Conservation (phyloP, 441 rosid genomes). For the Pelargonium citronellum region DNA sequence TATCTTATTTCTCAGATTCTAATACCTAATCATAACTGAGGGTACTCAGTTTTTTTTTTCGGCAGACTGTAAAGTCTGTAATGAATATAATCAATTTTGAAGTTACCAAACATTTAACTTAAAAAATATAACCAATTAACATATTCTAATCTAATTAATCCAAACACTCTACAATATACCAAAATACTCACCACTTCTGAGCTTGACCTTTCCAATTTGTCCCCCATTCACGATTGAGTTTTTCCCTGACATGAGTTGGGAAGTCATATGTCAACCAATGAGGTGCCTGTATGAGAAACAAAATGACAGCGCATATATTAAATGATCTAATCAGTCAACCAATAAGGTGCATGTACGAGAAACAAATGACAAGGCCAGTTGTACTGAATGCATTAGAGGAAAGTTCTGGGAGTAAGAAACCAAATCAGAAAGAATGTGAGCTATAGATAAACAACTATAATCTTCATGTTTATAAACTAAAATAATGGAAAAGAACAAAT, state of each 20-base stretch:
- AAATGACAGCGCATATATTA: background rate
- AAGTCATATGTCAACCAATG: slow-evolving; percentile 82
- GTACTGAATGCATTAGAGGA: background rate
- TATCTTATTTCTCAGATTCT: no score
- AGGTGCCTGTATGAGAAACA: slow-evolving; percentile 44
- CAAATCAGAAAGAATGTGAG: background rate
- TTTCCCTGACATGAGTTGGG: slow-evolving; percentile 74
- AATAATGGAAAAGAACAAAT: no score
- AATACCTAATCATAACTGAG: no score
- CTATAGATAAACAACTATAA: no score
- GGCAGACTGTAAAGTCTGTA: no score
- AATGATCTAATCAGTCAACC: background rate
- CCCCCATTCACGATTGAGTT: slow-evolving; percentile 70
- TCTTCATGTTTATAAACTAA: no score
- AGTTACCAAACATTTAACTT: no score
- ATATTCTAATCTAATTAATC: background rate
- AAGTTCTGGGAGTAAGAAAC: background rate
- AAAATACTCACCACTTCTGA: slow-evolving; percentile 66
- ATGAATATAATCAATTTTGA: no score
- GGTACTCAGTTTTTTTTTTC: background rate
- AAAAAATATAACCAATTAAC: no score
- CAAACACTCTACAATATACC: background rate
- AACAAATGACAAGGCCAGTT: background rate
- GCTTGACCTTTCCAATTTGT: slow-evolving; percentile 95
- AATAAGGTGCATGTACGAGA: background rate